Evolutionary conservation across 2,329 filamentous ascomycete genomes (phyloP), one percentile per base, ranked within the genome.

Genomic region (Bipolaris sorokiniana): DNA sequence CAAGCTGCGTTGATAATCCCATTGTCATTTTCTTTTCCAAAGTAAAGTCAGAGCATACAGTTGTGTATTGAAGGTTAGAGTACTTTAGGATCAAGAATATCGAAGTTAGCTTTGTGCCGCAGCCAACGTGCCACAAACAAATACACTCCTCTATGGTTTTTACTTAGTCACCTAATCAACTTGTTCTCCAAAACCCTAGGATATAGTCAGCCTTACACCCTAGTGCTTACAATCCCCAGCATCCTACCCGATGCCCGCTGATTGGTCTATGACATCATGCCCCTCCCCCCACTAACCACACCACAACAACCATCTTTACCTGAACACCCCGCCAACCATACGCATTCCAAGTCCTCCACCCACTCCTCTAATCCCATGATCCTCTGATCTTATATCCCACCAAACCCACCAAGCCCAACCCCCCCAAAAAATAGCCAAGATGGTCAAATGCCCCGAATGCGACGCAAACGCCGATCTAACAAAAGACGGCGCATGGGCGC

Each of bases 401-500:
- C n/a, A n/a, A n/a, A n/a, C n/a, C n/a, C n/a, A n/a, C n/a, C n/a
- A n/a, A n/a, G n/a, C n/a, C n/a, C n/a, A n/a, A n/a, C n/a, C 22
- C 22, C 22, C 7, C 13, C 37, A 15, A 31, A 34, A 46, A 7
- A 15, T 34, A 22, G 22, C 15, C 47, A 53, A 55, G 38, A 70
- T 70, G 69, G 58, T 67, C 18, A 28, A 58, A n/a, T 72, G 69
- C 54, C 69, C 69, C 33, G 68, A 70, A 61, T 72, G 69, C 47
- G 68, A 64, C 13, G 68, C 69, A 9, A 54, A 59, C 9, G 69
- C 69, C 42, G 69, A 72, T 53, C 34, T 70, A 49, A 72, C 69
- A 2, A 70, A 70, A 53, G 69, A 72, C 40, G 68, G 69, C 11
- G 60, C 59, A 34, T 72, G 66, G 52, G 69, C 69, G 23, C 69